phyloP scores from a whole-genome alignment of 2,329 filamentous ascomycete genomes.

The Dichotomopilus funicola region DNA sequence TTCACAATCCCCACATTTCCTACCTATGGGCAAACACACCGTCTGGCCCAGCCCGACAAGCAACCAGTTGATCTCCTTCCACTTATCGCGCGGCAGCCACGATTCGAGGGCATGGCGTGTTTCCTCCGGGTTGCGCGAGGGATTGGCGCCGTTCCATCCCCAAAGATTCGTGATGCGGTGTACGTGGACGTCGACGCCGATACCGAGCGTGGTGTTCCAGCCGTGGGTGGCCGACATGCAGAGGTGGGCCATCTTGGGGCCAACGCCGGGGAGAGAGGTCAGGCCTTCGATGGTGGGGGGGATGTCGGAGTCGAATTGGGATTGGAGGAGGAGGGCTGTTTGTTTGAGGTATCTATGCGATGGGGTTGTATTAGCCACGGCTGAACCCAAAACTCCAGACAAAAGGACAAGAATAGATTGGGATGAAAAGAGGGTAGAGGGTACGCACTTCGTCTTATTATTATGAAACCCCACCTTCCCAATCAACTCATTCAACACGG shows the following conservation, averaged over 20 bases:
- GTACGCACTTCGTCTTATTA: slow-evolving; percentile 71
- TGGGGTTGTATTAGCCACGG: background rate
- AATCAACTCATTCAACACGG: slow-evolving; percentile 65
- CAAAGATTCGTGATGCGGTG: slow-evolving; percentile 91
- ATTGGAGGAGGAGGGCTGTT: slow-evolving; percentile 64
- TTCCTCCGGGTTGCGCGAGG: slow-evolving; percentile 71
- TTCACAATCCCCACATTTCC: slow-evolving; percentile 79
- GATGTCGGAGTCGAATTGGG: slow-evolving; percentile 68
- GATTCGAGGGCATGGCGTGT: slow-evolving; percentile 67
- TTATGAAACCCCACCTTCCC: slow-evolving; percentile 88
- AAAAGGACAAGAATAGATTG: too few species aligned
- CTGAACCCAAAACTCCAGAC: background rate
- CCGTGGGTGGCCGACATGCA: slow-evolving; percentile 64
- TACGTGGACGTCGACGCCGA: slow-evolving; percentile 91
- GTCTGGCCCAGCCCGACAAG: slow-evolving; percentile 85
- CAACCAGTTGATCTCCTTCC: slow-evolving; percentile 88
- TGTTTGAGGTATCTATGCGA: slow-evolving; percentile 57
- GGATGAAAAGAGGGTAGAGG: background rate
- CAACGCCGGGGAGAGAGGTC: slow-evolving; percentile 74
- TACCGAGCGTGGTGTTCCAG: slow-evolving; percentile 61
- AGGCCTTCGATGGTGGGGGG: slow-evolving; percentile 71
- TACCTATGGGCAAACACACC: slow-evolving; percentile 72
- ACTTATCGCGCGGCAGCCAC: slow-evolving; percentile 78
- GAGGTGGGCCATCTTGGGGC: slow-evolving; percentile 91
- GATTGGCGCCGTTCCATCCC: slow-evolving; percentile 66